phyloP scores from a whole-genome alignment of 176 grass and related monocot genomes.

The Musa schizocarpa region DNA sequence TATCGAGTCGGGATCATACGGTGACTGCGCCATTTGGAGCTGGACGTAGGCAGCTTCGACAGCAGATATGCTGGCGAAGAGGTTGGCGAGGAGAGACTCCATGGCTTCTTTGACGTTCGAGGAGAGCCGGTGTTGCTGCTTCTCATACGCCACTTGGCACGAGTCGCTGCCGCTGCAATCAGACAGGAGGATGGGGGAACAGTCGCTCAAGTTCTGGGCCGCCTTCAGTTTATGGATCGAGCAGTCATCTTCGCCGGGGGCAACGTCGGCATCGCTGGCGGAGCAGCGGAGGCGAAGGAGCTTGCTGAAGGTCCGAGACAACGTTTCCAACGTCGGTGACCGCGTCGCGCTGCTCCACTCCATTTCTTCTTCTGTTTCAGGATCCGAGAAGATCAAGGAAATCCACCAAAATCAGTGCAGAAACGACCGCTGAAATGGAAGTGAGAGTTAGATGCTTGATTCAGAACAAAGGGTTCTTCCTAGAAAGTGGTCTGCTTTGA shows the following conservation, averaged over 20 bases:
- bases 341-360: slow-evolving; percentile 12
- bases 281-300: slow-evolving; percentile 50
- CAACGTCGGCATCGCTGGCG: not conserved
- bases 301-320: slow-evolving; percentile 61
- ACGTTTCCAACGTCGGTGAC: slow-evolving; percentile 29
- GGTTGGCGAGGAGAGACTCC: slow-evolving; percentile 46
- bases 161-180: not conserved
- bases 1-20: slow-evolving; percentile 70
- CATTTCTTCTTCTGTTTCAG: slow-evolving; percentile 15
- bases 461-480: not conserved
- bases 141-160: slow-evolving; percentile 4
- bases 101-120: slow-evolving; percentile 23
- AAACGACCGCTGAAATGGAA: not conserved
- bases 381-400: not conserved
- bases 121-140: not conserved
- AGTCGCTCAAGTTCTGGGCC: not conserved
- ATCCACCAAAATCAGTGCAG: not conserved
- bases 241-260: slow-evolving; percentile 10
- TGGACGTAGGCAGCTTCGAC: slow-evolving; percentile 90
- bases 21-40: slow-evolving; percentile 80
- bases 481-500: not conserved
- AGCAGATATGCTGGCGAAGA: slow-evolving; percentile 78
- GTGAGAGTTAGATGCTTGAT: not conserved
- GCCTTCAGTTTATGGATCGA: slow-evolving; percentile 43
- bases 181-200: not conserved